Evolutionary conservation across 2,329 filamentous ascomycete genomes (phyloP).

Genomic region (Apiospora malaysiana): DNA sequence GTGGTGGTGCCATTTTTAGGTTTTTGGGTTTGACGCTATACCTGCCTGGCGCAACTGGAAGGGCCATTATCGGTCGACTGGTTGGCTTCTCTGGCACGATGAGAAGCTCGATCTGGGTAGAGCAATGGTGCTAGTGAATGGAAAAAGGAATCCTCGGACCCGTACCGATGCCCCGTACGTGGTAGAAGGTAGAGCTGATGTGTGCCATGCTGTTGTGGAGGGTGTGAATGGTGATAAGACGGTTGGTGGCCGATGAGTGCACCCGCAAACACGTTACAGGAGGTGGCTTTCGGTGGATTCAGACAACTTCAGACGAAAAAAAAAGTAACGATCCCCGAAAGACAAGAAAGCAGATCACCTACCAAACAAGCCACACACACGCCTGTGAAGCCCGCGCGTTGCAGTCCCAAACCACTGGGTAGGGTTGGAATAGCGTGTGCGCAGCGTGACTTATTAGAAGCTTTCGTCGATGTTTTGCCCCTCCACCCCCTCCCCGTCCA

Average conservation of each 20-base stretch:
- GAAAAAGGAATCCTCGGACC: constrained; percentile 3
- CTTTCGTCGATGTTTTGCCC: neutral
- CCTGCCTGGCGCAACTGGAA: neutral
- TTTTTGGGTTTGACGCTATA: constrained; percentile 7
- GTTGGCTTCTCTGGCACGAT: neutral
- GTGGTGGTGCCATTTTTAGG: constrained; percentile 2
- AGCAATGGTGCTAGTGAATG: neutral
- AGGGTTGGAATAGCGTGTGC: neutral
- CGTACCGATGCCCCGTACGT: too few relatives aligned
- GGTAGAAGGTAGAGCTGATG: too few relatives aligned
- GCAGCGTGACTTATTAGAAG: neutral
- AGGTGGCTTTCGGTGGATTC: neutral
- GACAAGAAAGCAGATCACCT: neutral
- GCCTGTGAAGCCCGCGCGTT: neutral
- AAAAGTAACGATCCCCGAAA: neutral
- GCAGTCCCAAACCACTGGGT: neutral
- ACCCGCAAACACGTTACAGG: constrained; percentile 11
- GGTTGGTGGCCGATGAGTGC: neutral
- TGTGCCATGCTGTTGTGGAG: neutral
- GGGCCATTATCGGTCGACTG: neutral
- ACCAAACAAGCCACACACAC: too few relatives aligned
- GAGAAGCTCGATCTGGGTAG: neutral
- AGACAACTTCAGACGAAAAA: constrained; percentile 9
- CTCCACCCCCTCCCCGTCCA: neutral
- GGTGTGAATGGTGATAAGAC: neutral